These are phyloP conservation scores for Waltiozyma sp. DNA, from an alignment of 1,139 yeast genomes.

Conservation along the genomic window DNA sequence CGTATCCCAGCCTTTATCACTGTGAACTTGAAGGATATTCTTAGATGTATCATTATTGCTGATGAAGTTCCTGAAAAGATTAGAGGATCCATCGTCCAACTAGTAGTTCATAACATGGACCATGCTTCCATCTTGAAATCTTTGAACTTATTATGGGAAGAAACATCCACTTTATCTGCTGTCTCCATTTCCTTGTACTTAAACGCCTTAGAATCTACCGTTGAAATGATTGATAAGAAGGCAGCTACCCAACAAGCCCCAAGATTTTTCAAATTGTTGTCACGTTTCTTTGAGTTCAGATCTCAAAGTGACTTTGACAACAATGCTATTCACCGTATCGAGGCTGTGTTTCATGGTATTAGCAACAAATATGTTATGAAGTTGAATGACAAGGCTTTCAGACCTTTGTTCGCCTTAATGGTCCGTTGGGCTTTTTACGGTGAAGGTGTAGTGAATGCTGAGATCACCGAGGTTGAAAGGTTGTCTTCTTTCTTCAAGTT, in stretches of 20 bases:
- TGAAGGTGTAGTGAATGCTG: constrained; percentile 43
- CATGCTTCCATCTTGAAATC: constrained; percentile 49
- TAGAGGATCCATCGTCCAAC: constrained; percentile 53
- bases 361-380: constrained; percentile 77
- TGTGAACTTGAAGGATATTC: constrained; percentile 52
- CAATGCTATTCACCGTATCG: constrained; percentile 74
- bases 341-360: constrained; percentile 61
- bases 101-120: constrained; percentile 62
- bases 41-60: constrained; percentile 47
- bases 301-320: constrained; percentile 46
- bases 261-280: constrained; percentile 58
- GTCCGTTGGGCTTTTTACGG: constrained; percentile 93
- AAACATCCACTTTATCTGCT: constrained; percentile 33
- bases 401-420: constrained; percentile 80
- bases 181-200: constrained; percentile 59
- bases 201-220: constrained; percentile 50
- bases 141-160: constrained; percentile 54
- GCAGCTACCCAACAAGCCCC: constrained; percentile 62
- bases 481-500: constrained; percentile 74
- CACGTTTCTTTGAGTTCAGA: constrained; percentile 63
- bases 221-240: constrained; percentile 63
- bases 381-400: constrained; percentile 83
- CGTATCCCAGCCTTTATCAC: constrained; percentile 81
- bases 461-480: constrained; percentile 41
- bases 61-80: constrained; percentile 45